These are phyloP conservation scores for Myrmaecium sp. DNA, from an alignment of 2,329 filamentous ascomycete genomes.

Conservation along the genomic window DNA sequence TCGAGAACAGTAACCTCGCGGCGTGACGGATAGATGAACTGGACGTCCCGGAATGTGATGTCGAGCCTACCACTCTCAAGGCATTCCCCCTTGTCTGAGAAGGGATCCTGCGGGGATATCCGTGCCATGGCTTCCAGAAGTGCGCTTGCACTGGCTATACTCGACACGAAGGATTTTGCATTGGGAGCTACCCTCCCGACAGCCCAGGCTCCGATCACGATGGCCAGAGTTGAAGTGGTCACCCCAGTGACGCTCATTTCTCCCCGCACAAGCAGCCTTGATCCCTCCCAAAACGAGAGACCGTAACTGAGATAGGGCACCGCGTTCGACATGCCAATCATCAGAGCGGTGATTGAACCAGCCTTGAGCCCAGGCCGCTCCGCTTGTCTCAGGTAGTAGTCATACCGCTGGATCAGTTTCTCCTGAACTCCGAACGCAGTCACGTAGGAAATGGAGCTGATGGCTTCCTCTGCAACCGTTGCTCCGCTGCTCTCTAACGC, in stretches of 20 bases:
- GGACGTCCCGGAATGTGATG: constrained; percentile 66
- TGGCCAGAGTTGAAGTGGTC: too few relatives aligned
- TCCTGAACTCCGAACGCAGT: constrained; percentile 1
- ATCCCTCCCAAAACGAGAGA: constrained; percentile 4
- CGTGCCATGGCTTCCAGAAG: too few relatives aligned
- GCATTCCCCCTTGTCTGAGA: constrained; percentile 51
- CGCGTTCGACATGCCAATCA: constrained; percentile 2
- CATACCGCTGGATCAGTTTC: not conserved
- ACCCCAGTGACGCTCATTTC: too few relatives aligned
- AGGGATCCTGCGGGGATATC: constrained; percentile 64
- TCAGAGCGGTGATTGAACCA: not conserved
- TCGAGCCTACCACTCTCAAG: constrained; percentile 58
- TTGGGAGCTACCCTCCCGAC: too few relatives aligned
- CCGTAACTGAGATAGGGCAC: constrained; percentile 3
- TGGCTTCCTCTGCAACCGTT: constrained; percentile 1
- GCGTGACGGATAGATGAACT: constrained; percentile 86
- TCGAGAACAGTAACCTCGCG: constrained; percentile 83
- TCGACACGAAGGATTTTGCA: too few relatives aligned
- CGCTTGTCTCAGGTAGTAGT: constrained; percentile 1
- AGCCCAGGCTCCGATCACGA: too few relatives aligned
- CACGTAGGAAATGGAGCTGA: not conserved
- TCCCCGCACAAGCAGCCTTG: constrained; percentile 2
- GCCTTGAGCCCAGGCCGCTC: constrained; percentile 1
- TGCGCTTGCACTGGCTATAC: too few relatives aligned
- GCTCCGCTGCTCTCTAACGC: constrained; percentile 43